These are phyloP conservation scores for Boletellus deceptivus DNA, from an alignment of 1,284 basidiomycete genomes.

Conservation along the genomic window DNA sequence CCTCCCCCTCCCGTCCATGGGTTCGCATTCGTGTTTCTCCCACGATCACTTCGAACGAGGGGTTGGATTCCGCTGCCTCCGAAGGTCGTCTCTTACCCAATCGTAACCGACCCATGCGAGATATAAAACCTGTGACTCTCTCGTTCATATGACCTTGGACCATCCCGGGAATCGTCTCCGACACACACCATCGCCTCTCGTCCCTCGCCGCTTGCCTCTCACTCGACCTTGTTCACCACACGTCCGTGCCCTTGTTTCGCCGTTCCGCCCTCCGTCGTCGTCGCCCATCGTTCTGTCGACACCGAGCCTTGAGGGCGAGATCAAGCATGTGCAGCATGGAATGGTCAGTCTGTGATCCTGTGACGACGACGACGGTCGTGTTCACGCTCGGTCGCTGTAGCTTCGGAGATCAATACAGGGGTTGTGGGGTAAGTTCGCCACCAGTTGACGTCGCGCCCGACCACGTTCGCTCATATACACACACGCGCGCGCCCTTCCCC, in stretches of 20 bases:
- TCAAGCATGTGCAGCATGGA: constrained; percentile 45
- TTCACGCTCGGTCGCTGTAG: constrained; percentile 33
- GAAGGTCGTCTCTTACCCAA: constrained; percentile 34
- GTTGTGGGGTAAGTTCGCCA: constrained; percentile 48
- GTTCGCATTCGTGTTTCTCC: constrained; percentile 24
- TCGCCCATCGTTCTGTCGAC: background rate
- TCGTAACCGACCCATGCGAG: constrained; percentile 16
- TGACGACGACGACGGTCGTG: background rate
- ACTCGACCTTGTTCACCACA: background rate
- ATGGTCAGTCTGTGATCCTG: constrained; percentile 33
- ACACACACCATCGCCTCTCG: background rate
- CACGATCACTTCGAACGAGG: constrained; percentile 35
- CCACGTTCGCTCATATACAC: constrained; percentile 3
- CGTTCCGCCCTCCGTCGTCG: background rate
- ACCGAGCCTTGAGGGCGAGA: constrained; percentile 1
- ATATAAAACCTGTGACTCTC: constrained; percentile 29
- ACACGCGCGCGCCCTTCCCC: background rate
- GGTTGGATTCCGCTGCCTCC: constrained; percentile 30
- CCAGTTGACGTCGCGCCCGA: background rate
- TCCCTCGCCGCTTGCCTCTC: background rate
- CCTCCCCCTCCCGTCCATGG: constrained; percentile 6
- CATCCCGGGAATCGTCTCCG: background rate
- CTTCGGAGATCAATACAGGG: constrained; percentile 62
- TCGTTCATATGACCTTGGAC: constrained; percentile 1
- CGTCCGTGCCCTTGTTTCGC: background rate